Evolutionary conservation across 306 rosid species (phyloP).

Genomic region (Parietaria judaica): DNA sequence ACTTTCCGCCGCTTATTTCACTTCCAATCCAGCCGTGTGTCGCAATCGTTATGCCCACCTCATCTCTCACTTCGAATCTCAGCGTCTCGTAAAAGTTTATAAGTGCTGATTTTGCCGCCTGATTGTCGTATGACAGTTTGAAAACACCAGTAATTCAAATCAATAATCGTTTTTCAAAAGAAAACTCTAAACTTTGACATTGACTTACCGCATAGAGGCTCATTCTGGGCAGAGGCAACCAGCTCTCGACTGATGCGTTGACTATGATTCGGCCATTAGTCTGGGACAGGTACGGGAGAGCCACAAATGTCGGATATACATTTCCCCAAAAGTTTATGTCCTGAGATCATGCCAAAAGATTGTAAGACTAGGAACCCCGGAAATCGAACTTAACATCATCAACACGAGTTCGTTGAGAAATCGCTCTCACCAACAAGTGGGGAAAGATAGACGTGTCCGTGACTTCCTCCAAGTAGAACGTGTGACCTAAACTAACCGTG

Average conservation of each 20-base stretch:
- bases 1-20: slow-evolving; percentile 72
- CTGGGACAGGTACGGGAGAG: slow-evolving; percentile 70
- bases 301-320: slow-evolving; percentile 71
- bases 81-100: slow-evolving; percentile 79
- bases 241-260: slow-evolving; percentile 71
- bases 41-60: slow-evolving; percentile 72
- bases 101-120: slow-evolving; percentile 80
- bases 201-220: slow-evolving; percentile 73
- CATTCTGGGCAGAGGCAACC: slow-evolving; percentile 91
- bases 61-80: slow-evolving; percentile 68
- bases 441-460: slow-evolving; percentile 75
- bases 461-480: slow-evolving; percentile 81
- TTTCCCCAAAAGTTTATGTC: slow-evolving; percentile 89
- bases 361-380: neutral
- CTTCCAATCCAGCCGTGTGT: slow-evolving; percentile 83
- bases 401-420: neutral
- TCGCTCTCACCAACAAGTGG: slow-evolving; percentile 50
- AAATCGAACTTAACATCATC: neutral
- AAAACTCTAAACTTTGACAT: neutral
- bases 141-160: neutral
- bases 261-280: slow-evolving; percentile 62
- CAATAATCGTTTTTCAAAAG: neutral
- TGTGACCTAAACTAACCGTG: slow-evolving; percentile 79
- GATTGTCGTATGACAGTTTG: neutral
- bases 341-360: slow-evolving; percentile 22